These are phyloP conservation scores for Cicer chorassanicum DNA, from an alignment of 306 rosid species.

Conservation along the genomic window DNA sequence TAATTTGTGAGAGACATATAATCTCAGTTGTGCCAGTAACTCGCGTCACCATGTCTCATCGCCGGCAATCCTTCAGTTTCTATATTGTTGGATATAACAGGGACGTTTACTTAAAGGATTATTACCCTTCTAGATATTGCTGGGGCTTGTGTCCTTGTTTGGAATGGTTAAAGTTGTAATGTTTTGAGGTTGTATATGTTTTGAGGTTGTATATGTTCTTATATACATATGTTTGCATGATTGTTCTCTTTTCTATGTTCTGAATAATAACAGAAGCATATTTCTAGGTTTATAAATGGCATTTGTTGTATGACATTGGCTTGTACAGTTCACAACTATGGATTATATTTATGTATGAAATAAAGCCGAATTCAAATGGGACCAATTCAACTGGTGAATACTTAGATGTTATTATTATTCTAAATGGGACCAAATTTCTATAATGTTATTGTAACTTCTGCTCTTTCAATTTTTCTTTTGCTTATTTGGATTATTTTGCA, in stretches of 20 bases:
- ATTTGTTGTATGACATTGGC: neutral
- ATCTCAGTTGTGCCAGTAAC: conserved; percentile 91
- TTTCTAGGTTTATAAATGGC: conserved; percentile 36
- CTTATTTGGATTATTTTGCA: neutral
- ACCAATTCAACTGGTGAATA: neutral
- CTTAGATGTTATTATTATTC: no score
- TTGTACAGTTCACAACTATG: conserved; percentile 6
- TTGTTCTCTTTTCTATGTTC: conserved; percentile 15
- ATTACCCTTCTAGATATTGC: conserved; percentile 82
- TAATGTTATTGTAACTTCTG: neutral
- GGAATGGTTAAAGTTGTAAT: conserved; percentile 89
- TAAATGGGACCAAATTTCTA: no score
- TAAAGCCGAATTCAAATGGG: conserved; percentile 34
- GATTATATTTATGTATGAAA: conserved; percentile 11
- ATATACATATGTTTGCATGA: conserved; percentile 16
- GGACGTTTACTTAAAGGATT: conserved; percentile 90
- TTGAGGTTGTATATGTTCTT: conserved; percentile 15
- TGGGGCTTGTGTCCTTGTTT: conserved; percentile 98
- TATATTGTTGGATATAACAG: conserved; percentile 76
- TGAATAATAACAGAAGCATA: conserved; percentile 25
- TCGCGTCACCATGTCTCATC: conserved; percentile 82
- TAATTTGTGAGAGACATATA: conserved; percentile 86
- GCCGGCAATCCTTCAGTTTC: conserved; percentile 75
- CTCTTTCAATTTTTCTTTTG: neutral
- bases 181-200: conserved; percentile 11